Conservation (phyloP, 2,329 filamentous ascomycete genomes). For the Emergomyces orientalis region DNA sequence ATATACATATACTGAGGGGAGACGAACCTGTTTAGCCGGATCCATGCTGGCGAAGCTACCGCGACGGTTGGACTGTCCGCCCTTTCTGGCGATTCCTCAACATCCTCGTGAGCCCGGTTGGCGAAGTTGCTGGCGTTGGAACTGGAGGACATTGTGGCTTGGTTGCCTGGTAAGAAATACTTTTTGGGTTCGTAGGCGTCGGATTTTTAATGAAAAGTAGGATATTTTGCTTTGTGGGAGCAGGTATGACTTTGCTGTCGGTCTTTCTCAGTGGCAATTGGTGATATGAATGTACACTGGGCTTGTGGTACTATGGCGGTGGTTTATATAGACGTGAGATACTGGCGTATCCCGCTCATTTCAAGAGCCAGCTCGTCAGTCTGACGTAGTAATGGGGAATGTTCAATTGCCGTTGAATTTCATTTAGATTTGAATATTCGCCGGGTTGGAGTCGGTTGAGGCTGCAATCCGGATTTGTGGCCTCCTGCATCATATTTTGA, state of each 20-base stretch:
- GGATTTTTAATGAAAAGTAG: no score
- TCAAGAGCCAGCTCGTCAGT: slow-evolving; percentile 21
- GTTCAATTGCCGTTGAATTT: neutral
- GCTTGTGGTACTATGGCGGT: no score
- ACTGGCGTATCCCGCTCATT: neutral
- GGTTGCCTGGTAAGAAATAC: neutral
- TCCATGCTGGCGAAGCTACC: slow-evolving; percentile 26
- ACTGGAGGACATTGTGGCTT: neutral
- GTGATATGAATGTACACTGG: neutral
- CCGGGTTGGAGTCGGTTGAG: no score
- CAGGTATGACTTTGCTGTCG: no score
- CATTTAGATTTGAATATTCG: no score
- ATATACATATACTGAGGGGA: neutral
- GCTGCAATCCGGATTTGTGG: no score
- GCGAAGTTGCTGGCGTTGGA: slow-evolving; percentile 34
- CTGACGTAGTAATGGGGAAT: neutral
- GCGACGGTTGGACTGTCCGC: slow-evolving; percentile 25
- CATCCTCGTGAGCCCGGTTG: slow-evolving; percentile 39
- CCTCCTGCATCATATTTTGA: no score
- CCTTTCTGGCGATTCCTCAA: slow-evolving; percentile 32
- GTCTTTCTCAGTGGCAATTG: no score
- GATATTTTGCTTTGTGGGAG: neutral
- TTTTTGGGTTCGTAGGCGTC: neutral
- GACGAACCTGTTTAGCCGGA: slow-evolving; percentile 23
- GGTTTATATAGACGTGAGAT: neutral